These are phyloP conservation scores for Dictyophora rubrovolvata DNA, from an alignment of 768 basidiomycete genomes.

Conservation along the genomic window DNA sequence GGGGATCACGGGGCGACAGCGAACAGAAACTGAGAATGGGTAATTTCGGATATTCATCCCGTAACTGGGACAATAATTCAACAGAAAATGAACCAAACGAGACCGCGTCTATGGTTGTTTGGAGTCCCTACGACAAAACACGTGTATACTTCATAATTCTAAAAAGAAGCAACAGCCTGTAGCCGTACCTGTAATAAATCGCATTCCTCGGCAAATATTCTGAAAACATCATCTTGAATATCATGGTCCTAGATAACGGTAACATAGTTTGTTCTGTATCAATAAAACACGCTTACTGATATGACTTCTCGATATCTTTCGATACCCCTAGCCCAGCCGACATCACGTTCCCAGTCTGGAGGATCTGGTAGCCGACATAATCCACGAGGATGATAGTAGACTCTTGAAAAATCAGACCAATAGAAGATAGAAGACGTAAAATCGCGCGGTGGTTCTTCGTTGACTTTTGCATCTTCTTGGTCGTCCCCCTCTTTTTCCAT, in stretches of 20 bases:
- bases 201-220: constrained; percentile 65
- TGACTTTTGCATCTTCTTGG: neutral
- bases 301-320: constrained; percentile 45
- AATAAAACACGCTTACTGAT: constrained; percentile 30
- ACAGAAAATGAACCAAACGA: constrained; percentile 58
- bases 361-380: constrained; percentile 54
- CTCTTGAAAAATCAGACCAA: constrained; percentile 63
- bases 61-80: constrained; percentile 47
- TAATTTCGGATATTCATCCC: constrained; percentile 61
- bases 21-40: constrained; percentile 48
- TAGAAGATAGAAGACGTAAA: constrained; percentile 32
- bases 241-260: constrained; percentile 38
- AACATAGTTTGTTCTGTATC: constrained; percentile 3
- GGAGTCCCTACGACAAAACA: constrained; percentile 43
- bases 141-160: neutral
- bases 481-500: constrained; percentile 22
- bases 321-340: constrained; percentile 47
- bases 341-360: constrained; percentile 43
- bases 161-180: neutral
- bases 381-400: constrained; percentile 55
- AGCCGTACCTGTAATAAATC: constrained; percentile 54
- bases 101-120: constrained; percentile 38
- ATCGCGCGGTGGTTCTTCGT: constrained; percentile 18
- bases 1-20: constrained; percentile 36
- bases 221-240: constrained; percentile 59